phyloP scores from a whole-genome alignment of 148 eudicot species.

The Vaccinium corymbosum region DNA sequence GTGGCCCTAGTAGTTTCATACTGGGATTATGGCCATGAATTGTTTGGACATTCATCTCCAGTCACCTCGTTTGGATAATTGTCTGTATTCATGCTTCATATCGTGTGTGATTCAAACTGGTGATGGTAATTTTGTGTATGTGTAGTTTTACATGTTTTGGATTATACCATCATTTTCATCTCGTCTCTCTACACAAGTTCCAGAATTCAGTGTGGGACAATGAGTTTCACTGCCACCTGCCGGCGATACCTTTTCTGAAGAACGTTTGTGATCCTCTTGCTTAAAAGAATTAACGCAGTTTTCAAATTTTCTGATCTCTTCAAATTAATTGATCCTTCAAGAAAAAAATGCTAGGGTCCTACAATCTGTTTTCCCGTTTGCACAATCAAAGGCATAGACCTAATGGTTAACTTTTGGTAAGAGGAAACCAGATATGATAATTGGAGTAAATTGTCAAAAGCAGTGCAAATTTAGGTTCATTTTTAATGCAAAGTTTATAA shows the following conservation, averaged over 20 bases:
- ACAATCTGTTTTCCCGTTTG: not conserved
- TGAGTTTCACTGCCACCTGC: not conserved
- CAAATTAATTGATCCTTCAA: not conserved
- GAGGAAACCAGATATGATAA: not conserved
- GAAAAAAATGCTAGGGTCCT: not conserved
- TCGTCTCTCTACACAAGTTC: not conserved
- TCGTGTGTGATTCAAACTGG: not conserved
- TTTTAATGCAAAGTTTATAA: not conserved
- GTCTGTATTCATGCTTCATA: slow-evolving; percentile 3
- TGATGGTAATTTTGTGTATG: not conserved
- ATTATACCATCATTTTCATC: not conserved
- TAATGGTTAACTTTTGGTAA: not conserved
- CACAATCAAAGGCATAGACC: not conserved
- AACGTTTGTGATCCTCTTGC: not conserved
- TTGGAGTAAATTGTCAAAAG: not conserved
- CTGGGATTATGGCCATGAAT: not conserved
- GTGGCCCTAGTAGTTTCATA: not conserved
- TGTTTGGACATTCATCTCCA: not conserved
- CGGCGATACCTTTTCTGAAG: not conserved
- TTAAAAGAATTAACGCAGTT: not conserved
- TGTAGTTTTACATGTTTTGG: not conserved
- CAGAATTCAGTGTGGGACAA: not conserved
- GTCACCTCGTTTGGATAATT: not conserved
- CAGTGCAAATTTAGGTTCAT: not conserved
- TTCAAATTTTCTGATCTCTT: not conserved